Conservation (phyloP, 169 alveolate species). For the Plasmodium fragile region DNA sequence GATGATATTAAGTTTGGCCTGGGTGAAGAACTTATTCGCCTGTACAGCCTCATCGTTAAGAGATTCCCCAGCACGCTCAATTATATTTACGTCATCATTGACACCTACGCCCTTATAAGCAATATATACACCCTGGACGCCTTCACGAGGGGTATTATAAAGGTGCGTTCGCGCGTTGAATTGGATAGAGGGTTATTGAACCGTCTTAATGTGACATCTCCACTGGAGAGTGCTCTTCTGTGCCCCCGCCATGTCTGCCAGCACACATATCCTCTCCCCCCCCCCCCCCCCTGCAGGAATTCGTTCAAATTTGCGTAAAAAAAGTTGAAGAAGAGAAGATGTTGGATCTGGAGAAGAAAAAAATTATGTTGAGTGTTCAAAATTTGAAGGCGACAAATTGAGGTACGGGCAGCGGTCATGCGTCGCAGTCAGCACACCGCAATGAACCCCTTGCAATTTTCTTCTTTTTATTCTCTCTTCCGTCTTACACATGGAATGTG, state of each 20-base stretch:
- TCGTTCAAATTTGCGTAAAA: conserved; percentile 58
- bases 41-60: conserved; percentile 41
- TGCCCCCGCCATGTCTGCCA: neutral
- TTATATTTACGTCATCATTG: conserved; percentile 38
- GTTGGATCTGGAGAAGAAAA: conserved; percentile 55
- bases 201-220: neutral
- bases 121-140: conserved; percentile 28
- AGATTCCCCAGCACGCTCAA: conserved; percentile 15
- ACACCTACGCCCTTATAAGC: conserved; percentile 52
- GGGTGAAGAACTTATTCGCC: conserved; percentile 19
- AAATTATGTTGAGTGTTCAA: conserved; percentile 34
- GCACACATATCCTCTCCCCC: neutral
- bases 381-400: conserved; percentile 57
- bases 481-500: neutral
- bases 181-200: neutral
- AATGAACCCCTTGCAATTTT: neutral
- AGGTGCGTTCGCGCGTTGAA: conserved; percentile 5
- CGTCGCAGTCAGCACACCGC: neutral
- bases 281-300: conserved; percentile 31
- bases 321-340: conserved; percentile 69
- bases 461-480: neutral
- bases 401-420: neutral
- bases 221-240: neutral
- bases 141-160: conserved; percentile 42
- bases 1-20: neutral